Conservation (phyloP, 805 yeast species). For the Wickerhamomyces pijperi region DNA sequence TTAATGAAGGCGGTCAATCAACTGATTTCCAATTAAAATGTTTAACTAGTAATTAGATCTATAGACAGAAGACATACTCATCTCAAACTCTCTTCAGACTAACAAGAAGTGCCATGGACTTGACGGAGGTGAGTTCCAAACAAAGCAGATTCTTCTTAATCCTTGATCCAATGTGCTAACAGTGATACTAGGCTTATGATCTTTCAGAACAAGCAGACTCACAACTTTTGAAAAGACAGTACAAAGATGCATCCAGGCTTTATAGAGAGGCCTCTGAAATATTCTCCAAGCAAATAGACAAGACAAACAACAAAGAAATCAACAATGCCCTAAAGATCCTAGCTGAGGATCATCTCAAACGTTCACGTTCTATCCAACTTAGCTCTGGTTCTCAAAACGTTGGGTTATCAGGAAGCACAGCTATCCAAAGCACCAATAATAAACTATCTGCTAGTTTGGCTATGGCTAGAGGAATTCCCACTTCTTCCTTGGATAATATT, state of each 20-base stretch:
- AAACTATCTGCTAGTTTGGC: slow-evolving; percentile 6
- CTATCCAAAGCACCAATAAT: slow-evolving; percentile 2
- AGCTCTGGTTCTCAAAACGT: neutral
- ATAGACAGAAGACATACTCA: no score
- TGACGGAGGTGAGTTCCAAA: no score
- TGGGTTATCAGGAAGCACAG: neutral
- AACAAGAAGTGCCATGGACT: no score
- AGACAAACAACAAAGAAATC: slow-evolving; percentile 19
- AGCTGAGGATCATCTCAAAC: slow-evolving; percentile 17
- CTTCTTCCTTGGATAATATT: slow-evolving; percentile 1
- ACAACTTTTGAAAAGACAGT: slow-evolving; percentile 31
- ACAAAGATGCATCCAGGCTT: slow-evolving; percentile 26
- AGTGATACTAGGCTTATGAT: slow-evolving; percentile 41
- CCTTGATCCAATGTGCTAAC: no score
- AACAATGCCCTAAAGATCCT: slow-evolving; percentile 20
- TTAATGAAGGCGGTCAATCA: no score
- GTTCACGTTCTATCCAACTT: slow-evolving; percentile 12
- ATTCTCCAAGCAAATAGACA: slow-evolving; percentile 18
- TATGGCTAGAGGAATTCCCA: slow-evolving; percentile 6
- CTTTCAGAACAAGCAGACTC: slow-evolving; percentile 43
- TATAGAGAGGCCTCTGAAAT: slow-evolving; percentile 27
- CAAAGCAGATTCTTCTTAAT: no score
- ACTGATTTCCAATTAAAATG: no score
- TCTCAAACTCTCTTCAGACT: no score
- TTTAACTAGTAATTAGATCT: no score